Percentiles rank a stretch among this genome's conserved stretches.
Evolutionary conservation across 306 rosid species (phyloP).

Genomic region (Comarum palustre): DNA sequence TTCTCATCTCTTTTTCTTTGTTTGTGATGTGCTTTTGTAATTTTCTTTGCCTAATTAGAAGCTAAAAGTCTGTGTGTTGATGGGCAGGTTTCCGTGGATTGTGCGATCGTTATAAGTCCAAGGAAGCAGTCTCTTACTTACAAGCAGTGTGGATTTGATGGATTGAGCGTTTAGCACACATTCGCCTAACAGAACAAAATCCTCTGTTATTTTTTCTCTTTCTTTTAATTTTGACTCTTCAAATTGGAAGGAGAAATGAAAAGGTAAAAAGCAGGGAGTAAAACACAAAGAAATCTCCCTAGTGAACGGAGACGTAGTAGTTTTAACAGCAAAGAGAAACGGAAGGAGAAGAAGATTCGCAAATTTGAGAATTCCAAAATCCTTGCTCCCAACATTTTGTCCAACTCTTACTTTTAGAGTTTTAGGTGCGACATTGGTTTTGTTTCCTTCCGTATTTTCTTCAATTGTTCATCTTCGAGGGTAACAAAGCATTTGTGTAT

Average conservation of each 20-base stretch:
- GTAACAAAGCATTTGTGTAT: background rate
- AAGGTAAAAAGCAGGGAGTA: slow-evolving; percentile 9
- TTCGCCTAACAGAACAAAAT: slow-evolving; percentile 8
- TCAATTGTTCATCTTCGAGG: background rate
- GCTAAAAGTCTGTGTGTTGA: slow-evolving; percentile 19
- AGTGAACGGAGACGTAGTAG: background rate
- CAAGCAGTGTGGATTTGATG: slow-evolving; percentile 95
- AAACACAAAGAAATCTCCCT: background rate
- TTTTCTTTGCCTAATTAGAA: background rate
- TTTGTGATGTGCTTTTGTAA: background rate
- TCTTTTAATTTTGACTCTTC: slow-evolving; percentile 29
- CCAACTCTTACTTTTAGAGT: background rate
- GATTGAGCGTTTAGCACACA: slow-evolving; percentile 58
- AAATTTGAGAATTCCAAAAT: background rate
- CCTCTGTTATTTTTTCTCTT: slow-evolving; percentile 10
- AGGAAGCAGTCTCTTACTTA: slow-evolving; percentile 80
- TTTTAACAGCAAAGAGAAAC: background rate
- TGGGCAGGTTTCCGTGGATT: slow-evolving; percentile 88
- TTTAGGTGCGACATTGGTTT: background rate
- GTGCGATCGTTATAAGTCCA: slow-evolving; percentile 92
- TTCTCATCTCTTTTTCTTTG: background rate
- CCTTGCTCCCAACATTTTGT: slow-evolving; percentile 17
- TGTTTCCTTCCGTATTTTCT: background rate
- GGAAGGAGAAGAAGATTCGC: background rate
- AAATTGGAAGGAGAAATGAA: slow-evolving; percentile 17